Evolutionary conservation across 1,284 basidiomycete genomes (phyloP).

Genomic region (Termitomyces sp.): DNA sequence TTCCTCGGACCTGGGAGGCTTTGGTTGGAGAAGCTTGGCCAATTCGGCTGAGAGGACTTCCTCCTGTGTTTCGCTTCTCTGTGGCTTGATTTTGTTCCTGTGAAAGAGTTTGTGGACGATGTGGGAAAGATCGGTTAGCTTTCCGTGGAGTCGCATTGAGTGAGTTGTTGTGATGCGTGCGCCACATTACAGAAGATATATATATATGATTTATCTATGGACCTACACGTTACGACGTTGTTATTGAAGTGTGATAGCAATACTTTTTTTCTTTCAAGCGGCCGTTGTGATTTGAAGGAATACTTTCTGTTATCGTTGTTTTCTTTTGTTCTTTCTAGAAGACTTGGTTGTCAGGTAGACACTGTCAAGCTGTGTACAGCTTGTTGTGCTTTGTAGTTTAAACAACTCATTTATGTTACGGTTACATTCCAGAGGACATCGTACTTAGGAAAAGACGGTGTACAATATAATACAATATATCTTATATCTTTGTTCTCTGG

Average conservation of each 20-base stretch:
- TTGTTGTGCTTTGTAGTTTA: no score
- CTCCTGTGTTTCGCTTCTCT: no score
- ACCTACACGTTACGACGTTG: neutral
- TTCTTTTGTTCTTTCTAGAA: neutral
- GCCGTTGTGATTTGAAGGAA: neutral
- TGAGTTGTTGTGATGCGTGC: neutral
- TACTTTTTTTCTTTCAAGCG: neutral
- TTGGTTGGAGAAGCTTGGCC: neutral
- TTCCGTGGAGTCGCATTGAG: neutral
- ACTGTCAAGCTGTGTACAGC: no score
- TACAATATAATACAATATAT: no score
- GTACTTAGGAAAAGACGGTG: no score
- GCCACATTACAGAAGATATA: neutral
- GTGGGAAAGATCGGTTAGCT: neutral
- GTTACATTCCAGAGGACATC: no score
- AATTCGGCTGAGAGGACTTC: no score
- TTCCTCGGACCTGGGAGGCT: neutral
- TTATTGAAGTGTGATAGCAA: neutral
- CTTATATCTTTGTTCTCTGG: no score
- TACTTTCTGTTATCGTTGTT: neutral
- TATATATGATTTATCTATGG: neutral
- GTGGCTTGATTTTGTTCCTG: neutral
- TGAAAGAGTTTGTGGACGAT: neutral
- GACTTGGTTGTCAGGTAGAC: no score
- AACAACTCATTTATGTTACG: no score